Evolutionary conservation across 2,329 filamentous ascomycete species (phyloP).

Genomic region (Clonostachys solani): DNA sequence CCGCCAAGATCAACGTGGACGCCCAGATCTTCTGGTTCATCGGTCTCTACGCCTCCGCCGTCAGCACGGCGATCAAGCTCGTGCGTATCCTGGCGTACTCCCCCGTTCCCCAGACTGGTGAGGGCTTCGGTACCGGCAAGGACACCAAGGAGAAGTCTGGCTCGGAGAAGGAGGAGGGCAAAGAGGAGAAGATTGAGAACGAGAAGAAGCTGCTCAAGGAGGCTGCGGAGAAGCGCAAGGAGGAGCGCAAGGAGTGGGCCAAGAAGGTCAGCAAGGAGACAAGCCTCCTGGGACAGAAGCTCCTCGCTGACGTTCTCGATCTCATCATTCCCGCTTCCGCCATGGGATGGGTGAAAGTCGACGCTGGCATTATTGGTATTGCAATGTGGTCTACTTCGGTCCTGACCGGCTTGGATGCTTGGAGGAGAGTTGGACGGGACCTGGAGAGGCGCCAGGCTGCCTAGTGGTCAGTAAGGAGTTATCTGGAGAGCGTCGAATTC

Average conservation of each 20-base stretch:
- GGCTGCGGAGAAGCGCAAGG: constrained; percentile 23
- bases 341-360: constrained; percentile 55
- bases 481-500: no score
- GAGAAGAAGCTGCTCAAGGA: constrained; percentile 16
- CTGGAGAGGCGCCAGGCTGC: constrained; percentile 7
- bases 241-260: constrained; percentile 21
- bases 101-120: constrained; percentile 23
- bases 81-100: constrained; percentile 25
- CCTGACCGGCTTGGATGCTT: constrained; percentile 56
- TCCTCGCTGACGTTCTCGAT: constrained; percentile 57
- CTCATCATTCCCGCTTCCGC: constrained; percentile 55
- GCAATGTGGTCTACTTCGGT: constrained; percentile 60
- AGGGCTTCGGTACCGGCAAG: constrained; percentile 11
- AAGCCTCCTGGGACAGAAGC: constrained; percentile 33
- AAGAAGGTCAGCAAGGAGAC: constrained; percentile 20
- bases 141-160: constrained; percentile 1
- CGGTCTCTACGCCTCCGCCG: constrained; percentile 46
- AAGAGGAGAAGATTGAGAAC: constrained; percentile 6
- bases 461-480: not conserved
- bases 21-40: constrained; percentile 69
- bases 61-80: constrained; percentile 36
- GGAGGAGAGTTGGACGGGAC: constrained; percentile 43
- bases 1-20: constrained; percentile 47
- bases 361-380: constrained; percentile 47
- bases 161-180: constrained; percentile 7